Evolutionary conservation across 2,329 filamentous ascomycete species (phyloP).

Genomic region (Sporothrix luriei): DNA sequence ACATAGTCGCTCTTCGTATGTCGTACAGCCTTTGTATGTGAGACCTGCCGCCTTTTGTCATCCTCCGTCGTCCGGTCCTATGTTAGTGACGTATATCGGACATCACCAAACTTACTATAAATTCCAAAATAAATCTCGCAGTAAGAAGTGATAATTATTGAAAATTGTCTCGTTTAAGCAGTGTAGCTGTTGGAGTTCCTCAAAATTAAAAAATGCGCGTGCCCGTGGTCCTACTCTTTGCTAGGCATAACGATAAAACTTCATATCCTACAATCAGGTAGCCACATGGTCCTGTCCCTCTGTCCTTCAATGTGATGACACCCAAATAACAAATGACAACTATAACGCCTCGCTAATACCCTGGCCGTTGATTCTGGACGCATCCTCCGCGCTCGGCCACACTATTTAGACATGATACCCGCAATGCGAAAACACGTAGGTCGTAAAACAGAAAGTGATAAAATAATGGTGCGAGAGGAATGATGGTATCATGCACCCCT

Average conservation of each 20-base stretch:
- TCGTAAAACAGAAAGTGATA: not conserved
- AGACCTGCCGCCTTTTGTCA: not conserved
- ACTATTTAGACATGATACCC: conserved; percentile 13
- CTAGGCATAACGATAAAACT: not conserved
- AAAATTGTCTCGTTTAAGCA: not conserved
- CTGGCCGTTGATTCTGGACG: not conserved
- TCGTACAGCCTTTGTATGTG: not conserved
- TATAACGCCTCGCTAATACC: conserved; percentile 15
- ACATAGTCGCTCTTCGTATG: no score
- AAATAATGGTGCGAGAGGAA: not conserved
- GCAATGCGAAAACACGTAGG: not conserved
- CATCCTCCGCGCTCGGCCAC: conserved; percentile 6
- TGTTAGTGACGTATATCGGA: not conserved
- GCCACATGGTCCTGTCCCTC: not conserved
- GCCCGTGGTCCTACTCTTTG: not conserved
- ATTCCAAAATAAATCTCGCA: not conserved
- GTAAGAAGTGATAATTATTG: not conserved
- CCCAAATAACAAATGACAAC: not conserved
- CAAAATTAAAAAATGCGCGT: not conserved
- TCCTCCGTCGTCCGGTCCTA: not conserved
- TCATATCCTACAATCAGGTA: conserved; percentile 9
- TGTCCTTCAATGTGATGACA: not conserved
- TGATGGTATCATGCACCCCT: not conserved
- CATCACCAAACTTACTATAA: not conserved
- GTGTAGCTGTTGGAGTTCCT: not conserved